Evolutionary conservation across 805 yeast species (phyloP), one percentile per base, ranked within the genome.

Genomic region (Zygosaccharomyces siamensis): DNA sequence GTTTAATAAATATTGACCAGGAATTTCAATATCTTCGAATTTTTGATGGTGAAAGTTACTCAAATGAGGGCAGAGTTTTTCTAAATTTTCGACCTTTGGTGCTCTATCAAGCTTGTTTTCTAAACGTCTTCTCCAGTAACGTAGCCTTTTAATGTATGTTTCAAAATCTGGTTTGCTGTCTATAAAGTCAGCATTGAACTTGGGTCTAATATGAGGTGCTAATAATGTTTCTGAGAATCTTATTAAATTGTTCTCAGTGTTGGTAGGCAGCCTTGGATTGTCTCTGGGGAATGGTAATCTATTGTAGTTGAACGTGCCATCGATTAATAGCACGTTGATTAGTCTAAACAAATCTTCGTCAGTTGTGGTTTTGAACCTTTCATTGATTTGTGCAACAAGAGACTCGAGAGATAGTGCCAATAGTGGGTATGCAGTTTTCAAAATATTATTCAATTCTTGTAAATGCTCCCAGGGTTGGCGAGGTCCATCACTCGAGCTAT

Each of bases 41-140:
- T 89, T 92, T 66, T 93, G 98, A 66, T 93, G 96, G 69, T 93
- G 99, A 80, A 95, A 93, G 64, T 90, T 97, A 64, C 95, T 85
- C 66, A 93, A 74, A 59, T 92, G 98, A 12, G 98, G 97, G 60
- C 97, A 89, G 53, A 93, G 75, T 49, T 89, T 81, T 68, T 93
- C 99, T 53, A 93, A 69, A 57, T 89, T 86, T 43, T 89, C 86
- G 57, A 80, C 79, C 26, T 83, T 79, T 48, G 89, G 84, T 50
- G 95, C 78, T 55, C 96, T 77, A 64, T 93, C 98, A 51, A 93
- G 75, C 63, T 87, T 89, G 58, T 87, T 96, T 65, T 93, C 98
- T 51, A 93, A 73, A 39, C 97, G 75, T 56, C 89, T 90, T 57
- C 97, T 79, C 99, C 99, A 93, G 60, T 80, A 83, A 48, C 97